A percentile compares a stretch with the other conserved stretches of the same genome.
These are phyloP conservation scores for Penicillium malachiteum DNA, from an alignment of 495 filamentous ascomycete genomes.

Conservation along the genomic window DNA sequence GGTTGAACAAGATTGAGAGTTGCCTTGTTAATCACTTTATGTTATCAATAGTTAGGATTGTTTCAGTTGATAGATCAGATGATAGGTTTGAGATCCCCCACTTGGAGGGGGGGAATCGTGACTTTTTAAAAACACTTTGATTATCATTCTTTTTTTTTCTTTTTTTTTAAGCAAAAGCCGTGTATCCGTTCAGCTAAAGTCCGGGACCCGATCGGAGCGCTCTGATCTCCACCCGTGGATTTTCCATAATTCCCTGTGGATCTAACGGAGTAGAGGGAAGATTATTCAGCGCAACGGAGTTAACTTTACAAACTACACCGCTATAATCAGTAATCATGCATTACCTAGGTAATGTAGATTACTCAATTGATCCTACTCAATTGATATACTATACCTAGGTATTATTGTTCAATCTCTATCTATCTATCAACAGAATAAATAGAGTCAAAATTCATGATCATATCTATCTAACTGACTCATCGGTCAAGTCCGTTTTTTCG, in stretches of 20 bases:
- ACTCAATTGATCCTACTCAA: too few species aligned
- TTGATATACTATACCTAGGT: background rate
- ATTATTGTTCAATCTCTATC: background rate
- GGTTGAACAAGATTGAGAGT: too few species aligned
- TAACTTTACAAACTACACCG: too few species aligned
- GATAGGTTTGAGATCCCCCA: background rate
- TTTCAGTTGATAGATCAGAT: background rate
- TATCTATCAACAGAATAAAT: background rate
- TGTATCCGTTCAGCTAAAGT: slow-evolving; percentile 10
- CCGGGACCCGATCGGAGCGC: slow-evolving; percentile 4
- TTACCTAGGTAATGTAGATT: background rate
- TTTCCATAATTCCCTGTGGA: background rate
- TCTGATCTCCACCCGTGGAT: background rate
- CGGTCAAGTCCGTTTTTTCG: background rate
- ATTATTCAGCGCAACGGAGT: background rate
- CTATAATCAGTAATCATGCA: background rate
- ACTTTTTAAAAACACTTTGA: background rate
- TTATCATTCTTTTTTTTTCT: slow-evolving; percentile 3
- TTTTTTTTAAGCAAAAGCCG: background rate
- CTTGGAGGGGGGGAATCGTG: background rate
- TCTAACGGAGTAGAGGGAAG: too few species aligned
- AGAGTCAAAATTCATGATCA: too few species aligned
- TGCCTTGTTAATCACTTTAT: background rate
- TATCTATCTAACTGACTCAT: background rate
- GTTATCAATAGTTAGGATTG: background rate